Evolutionary conservation across 768 basidiomycete genomes (phyloP).

Genomic region (Baorangia bicolor): DNA sequence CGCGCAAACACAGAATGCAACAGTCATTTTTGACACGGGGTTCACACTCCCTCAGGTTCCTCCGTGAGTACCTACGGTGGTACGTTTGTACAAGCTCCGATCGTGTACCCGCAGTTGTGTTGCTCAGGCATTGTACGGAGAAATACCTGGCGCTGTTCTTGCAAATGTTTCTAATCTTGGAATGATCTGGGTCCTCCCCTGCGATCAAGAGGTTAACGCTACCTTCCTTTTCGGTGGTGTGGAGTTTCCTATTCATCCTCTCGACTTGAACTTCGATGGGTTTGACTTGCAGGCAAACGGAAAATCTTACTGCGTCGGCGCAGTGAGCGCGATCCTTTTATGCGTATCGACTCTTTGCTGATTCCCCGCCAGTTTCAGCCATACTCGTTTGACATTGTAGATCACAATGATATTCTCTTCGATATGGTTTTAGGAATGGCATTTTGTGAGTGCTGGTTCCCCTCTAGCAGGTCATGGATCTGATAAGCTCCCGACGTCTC

Average conservation of each 20-base stretch:
- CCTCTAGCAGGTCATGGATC: neutral
- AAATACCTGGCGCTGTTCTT: conserved; percentile 52
- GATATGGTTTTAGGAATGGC: conserved; percentile 75
- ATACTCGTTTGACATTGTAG: conserved; percentile 46
- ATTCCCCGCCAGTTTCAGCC: conserved; percentile 60
- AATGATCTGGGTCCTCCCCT: conserved; percentile 60
- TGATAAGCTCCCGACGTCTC: neutral
- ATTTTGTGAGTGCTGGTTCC: conserved; percentile 48
- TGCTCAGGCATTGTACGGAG: conserved; percentile 60
- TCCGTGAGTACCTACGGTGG: conserved; percentile 31
- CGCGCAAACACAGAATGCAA: conserved; percentile 45
- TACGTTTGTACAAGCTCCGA: conserved; percentile 15
- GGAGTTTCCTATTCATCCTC: conserved; percentile 60
- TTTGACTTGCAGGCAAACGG: conserved; percentile 21
- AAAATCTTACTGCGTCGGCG: conserved; percentile 36
- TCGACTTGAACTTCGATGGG: conserved; percentile 48
- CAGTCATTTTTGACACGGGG: conserved; percentile 67
- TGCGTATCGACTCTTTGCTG: neutral
- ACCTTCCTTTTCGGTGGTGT: conserved; percentile 62
- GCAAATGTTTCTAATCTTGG: conserved; percentile 40
- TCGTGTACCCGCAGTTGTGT: conserved; percentile 38
- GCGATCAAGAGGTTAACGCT: conserved; percentile 59
- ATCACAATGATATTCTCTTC: conserved; percentile 28
- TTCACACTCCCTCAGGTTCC: conserved; percentile 67
- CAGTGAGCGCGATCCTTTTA: conserved; percentile 37